Conservation (phyloP, 345 rosid genomes). For the Clausena lansium region DNA sequence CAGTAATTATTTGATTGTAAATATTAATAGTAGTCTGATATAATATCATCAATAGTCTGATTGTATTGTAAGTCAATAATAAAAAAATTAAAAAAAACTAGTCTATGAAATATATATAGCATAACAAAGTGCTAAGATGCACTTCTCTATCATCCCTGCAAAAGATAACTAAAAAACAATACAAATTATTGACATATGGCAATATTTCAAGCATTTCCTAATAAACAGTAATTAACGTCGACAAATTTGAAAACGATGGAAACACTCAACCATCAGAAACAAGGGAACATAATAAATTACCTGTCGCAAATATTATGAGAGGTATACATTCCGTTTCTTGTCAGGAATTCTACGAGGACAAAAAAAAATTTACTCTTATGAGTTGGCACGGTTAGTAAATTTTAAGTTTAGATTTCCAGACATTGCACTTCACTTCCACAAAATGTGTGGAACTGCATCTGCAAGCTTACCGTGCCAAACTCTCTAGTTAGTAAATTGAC, state of each 20-base stretch:
- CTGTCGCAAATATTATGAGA: not conserved
- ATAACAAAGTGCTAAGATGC: not conserved
- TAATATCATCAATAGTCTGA: no score
- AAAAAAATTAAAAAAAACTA: no score
- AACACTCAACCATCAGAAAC: not conserved
- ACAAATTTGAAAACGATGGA: not conserved
- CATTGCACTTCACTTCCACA: not conserved
- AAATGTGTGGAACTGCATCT: not conserved
- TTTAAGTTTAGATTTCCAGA: not conserved
- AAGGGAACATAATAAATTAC: not conserved
- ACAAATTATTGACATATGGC: not conserved
- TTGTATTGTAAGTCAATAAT: no score
- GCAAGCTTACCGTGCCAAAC: not conserved
- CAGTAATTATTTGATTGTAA: no score
- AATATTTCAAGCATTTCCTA: not conserved
- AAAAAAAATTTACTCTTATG: not conserved
- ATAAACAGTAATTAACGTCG: not conserved
- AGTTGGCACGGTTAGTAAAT: not conserved
- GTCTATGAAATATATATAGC: not conserved
- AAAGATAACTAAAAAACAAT: not conserved
- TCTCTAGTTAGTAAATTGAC: not conserved
- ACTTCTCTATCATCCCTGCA: not conserved
- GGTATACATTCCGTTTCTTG: not conserved
- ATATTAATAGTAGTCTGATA: no score
- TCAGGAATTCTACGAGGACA: not conserved